A percentile compares a stretch with the other conserved stretches of the same genome.
Evolutionary conservation across 2,329 filamentous ascomycete species (phyloP).

Genomic region (Fusarium longipes): DNA sequence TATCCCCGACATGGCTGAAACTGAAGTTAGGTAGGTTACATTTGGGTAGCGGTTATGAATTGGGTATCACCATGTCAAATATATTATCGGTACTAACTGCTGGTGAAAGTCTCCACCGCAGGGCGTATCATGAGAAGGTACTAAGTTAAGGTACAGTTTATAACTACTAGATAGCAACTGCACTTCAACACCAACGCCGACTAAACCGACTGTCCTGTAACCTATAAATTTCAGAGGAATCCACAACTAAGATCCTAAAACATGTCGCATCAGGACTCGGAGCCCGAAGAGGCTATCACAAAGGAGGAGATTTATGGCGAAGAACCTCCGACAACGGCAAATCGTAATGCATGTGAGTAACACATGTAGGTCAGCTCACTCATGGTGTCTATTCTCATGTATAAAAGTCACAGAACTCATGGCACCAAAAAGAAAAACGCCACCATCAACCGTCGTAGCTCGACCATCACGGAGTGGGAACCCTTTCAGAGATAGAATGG

Average conservation of each 20-base stretch:
- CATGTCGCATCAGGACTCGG: conserved; percentile 46
- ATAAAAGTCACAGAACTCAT: conserved; percentile 50
- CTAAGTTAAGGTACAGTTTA: too few species aligned
- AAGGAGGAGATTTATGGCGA: conserved; percentile 55
- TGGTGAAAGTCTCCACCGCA: conserved; percentile 23
- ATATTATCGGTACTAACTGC: background rate
- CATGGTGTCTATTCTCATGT: conserved; percentile 16
- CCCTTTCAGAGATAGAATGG: conserved; percentile 65
- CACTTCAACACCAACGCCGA: background rate
- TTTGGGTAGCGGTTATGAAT: background rate
- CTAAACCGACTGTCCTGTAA: background rate
- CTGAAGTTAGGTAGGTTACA: background rate
- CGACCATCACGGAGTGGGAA: conserved; percentile 39
- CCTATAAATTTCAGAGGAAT: background rate
- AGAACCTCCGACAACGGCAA: conserved; percentile 41
- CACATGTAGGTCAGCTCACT: background rate
- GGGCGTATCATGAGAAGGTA: conserved; percentile 30
- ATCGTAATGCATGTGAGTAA: conserved; percentile 58
- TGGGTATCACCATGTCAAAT: background rate
- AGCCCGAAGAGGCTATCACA: conserved; percentile 56
- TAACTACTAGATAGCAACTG: conserved; percentile 6
- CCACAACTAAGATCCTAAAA: background rate
- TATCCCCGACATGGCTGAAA: background rate
- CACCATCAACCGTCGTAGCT: conserved; percentile 24
- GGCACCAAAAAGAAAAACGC: conserved; percentile 52